These are phyloP conservation scores for Inga laurina DNA, from an alignment of 306 rosid genomes.

Conservation along the genomic window DNA sequence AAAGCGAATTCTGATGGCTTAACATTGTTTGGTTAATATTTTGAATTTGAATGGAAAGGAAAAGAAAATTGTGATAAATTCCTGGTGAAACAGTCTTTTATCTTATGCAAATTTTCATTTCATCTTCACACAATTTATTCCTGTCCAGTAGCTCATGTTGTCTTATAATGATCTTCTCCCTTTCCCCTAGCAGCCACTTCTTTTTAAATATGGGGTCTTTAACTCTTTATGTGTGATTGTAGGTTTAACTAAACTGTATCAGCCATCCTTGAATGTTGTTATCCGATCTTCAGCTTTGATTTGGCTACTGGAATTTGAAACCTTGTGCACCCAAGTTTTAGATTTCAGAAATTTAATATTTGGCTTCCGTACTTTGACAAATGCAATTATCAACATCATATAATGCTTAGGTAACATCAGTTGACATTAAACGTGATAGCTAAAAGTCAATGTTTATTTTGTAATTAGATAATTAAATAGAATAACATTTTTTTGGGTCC, in stretches of 20 bases:
- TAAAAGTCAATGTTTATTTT: neutral
- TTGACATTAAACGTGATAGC: neutral
- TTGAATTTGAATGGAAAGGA: neutral
- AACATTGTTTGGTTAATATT: neutral
- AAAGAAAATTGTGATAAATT: neutral
- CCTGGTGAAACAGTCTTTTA: neutral
- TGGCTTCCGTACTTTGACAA: neutral
- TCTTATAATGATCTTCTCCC: neutral
- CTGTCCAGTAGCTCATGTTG: neutral
- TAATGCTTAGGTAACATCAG: neutral
- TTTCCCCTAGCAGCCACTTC: neutral
- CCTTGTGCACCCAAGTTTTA: neutral
- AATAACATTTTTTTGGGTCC: neutral
- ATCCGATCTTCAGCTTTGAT: neutral
- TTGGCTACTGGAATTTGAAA: neutral
- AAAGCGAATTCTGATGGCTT: neutral
- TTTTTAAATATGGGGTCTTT: neutral
- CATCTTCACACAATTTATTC: neutral
- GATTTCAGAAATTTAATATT: neutral
- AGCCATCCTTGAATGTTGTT: neutral
- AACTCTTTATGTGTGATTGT: neutral
- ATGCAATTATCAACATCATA: neutral
- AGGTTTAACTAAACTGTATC: neutral
- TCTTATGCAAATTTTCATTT: neutral
- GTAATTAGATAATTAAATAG: neutral